Evolutionary conservation across 108 stramenopile species (phyloP).

Genomic region (Cylindrotheca closterium): DNA sequence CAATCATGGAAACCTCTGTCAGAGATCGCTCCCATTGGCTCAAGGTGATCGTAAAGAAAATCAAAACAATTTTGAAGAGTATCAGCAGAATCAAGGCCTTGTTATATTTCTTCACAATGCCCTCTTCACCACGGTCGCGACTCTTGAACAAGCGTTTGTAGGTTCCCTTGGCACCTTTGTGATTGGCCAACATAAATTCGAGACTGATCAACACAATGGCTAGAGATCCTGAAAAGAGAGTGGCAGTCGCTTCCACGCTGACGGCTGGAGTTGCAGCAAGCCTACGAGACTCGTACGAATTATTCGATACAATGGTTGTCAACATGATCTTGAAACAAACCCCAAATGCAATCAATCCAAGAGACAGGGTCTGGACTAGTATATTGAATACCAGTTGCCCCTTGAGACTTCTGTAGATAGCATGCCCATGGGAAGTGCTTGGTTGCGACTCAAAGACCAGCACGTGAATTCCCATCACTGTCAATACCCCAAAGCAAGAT

Average conservation of each 20-base stretch:
- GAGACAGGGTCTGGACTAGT: neutral
- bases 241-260: no score
- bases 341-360: constrained; percentile 9
- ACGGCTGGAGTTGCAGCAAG: no score
- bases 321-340: constrained; percentile 12
- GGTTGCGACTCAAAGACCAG: constrained; percentile 41
- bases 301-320: neutral
- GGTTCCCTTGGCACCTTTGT: neutral
- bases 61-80: no score
- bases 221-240: constrained; percentile 25
- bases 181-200: neutral
- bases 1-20: constrained; percentile 18
- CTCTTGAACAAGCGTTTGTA: no score
- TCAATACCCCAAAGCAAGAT: constrained; percentile 31
- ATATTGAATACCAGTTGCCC: neutral
- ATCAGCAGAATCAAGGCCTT: constrained; percentile 41
- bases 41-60: no score
- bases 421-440: constrained; percentile 36
- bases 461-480: constrained; percentile 32
- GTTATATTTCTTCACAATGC: no score
- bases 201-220: neutral
- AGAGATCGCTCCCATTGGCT: no score
- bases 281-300: neutral
- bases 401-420: constrained; percentile 16
- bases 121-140: no score